Evolutionary conservation across 768 basidiomycete species (phyloP), one percentile per base, ranked within the genome.

Genomic region (Coprinopsis marcescibilis): DNA sequence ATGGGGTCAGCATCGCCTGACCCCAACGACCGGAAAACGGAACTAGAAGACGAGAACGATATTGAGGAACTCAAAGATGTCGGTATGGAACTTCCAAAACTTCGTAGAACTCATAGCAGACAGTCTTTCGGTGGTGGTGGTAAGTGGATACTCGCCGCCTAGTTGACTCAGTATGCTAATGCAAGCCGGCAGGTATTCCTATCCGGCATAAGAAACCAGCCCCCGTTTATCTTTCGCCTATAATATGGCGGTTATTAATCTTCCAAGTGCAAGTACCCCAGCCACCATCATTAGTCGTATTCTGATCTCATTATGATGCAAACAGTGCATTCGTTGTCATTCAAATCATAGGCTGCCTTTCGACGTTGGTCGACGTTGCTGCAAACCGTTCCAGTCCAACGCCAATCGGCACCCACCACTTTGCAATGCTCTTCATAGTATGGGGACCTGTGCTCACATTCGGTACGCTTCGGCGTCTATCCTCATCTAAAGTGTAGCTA

Each of bases 361-460:
- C 75, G 4, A 74, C 77, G 1, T 53, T 81, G 23, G 59, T 81
- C 30, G 80, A 83, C 55, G 65, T 79, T 30, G 67, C 57, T 24
- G 63, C 27, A 42, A 59, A 59, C 36, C 63, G 61, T 1, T 41
- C 60, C 19, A 52, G 53, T 11, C 80, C 83, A 2, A 61, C 72
- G 12, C 64, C 81, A 3, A 75, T 85, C 53, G 82, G 81, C 21
- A 76, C 81, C 23, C 83, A 85, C 49, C 79, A 85, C 57, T 56
- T 85, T 45, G 77, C 79, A 30, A 57, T 85, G 36, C 54, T 85
- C 14, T 60, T 83, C 20, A 70, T 66, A 7, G 79, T 70, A 8
- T 85, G 81, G 82, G 77, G 71, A 4, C 83, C 82, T 6, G 63
- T 66, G 8, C 26, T 84, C 17, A 56, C 81, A 27, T 77, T 83